Conservation (phyloP, 306 rosid genomes). For the Cicer judaicum region DNA sequence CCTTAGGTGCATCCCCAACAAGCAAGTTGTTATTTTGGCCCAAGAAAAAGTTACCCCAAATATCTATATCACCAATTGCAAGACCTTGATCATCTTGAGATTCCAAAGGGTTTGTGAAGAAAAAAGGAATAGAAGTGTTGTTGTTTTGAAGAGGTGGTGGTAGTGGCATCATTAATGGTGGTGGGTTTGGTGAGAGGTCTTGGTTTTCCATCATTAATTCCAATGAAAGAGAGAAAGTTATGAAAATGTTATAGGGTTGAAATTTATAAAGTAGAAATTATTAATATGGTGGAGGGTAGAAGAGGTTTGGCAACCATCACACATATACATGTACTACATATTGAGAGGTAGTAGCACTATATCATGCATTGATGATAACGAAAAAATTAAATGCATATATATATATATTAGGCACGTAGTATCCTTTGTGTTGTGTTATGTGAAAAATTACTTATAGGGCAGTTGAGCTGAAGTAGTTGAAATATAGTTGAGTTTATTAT, state of each 20-base stretch:
- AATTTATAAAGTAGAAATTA: slow-evolving; percentile 48
- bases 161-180: slow-evolving; percentile 12
- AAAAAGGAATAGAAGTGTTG: slow-evolving; percentile 45
- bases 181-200: slow-evolving; percentile 41
- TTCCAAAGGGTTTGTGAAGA: slow-evolving; percentile 51
- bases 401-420: slow-evolving; percentile 41
- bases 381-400: slow-evolving; percentile 22
- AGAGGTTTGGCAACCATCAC: slow-evolving; percentile 61
- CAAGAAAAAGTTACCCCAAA: slow-evolving; percentile 66
- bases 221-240: slow-evolving; percentile 45
- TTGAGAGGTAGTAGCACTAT: not conserved
- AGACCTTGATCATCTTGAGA: slow-evolving; percentile 42
- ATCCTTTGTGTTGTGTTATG: slow-evolving; percentile 35
- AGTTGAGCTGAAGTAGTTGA: slow-evolving; percentile 62
- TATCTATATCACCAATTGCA: slow-evolving; percentile 53
- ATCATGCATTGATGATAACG: slow-evolving; percentile 52
- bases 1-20: slow-evolving; percentile 33
- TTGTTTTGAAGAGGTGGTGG: slow-evolving; percentile 17
- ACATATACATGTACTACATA: not conserved
- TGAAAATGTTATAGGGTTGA: slow-evolving; percentile 43
- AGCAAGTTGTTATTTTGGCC: slow-evolving; percentile 45
- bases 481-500: slow-evolving; percentile 51
- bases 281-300: slow-evolving; percentile 62
- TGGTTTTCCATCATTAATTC: slow-evolving; percentile 54
- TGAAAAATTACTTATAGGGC: slow-evolving; percentile 32